Evolutionary conservation across 306 rosid genomes (phyloP).

Genomic region (Pyrus communis): DNA sequence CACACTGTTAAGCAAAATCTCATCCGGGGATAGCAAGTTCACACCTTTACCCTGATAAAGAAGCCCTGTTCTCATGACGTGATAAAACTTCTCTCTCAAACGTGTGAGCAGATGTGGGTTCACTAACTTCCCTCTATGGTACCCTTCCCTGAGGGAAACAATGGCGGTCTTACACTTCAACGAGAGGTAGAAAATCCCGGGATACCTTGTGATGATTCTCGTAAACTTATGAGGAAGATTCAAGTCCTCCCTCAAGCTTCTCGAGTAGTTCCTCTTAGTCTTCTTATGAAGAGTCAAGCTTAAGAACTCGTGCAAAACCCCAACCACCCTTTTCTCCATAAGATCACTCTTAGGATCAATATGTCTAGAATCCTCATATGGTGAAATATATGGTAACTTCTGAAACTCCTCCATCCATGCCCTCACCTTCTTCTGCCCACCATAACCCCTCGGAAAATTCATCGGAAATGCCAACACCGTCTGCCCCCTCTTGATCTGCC

Average conservation of each 20-base stretch:
- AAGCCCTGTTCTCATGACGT: conserved; percentile 83
- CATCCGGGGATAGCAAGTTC: conserved; percentile 28
- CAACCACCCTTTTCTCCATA: conserved; percentile 93
- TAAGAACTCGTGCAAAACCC: conserved; percentile 78
- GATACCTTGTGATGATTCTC: conserved; percentile 74
- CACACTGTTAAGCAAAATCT: conserved; percentile 10
- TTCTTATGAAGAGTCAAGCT: conserved; percentile 81
- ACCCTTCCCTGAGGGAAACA: conserved; percentile 68
- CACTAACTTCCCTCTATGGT: conserved; percentile 64
- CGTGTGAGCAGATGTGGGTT: conserved; percentile 66
- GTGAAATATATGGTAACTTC: conserved; percentile 76
- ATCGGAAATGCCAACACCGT: conserved; percentile 57
- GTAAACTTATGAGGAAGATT: conserved; percentile 88
- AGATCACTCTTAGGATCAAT: conserved; percentile 81
- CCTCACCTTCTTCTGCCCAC: conserved; percentile 69
- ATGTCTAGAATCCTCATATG: conserved; percentile 51
- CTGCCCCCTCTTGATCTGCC: conserved; percentile 67
- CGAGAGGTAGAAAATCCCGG: conserved; percentile 76
- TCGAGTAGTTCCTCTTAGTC: conserved; percentile 79
- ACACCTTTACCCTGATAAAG: conserved; percentile 59
- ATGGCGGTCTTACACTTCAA: conserved; percentile 89
- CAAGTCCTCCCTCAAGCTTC: conserved; percentile 77
- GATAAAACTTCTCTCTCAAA: conserved; percentile 63
- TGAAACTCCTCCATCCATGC: conserved; percentile 95
- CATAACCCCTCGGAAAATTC: conserved; percentile 89